Evolutionary conservation across 2,329 filamentous ascomycete genomes (phyloP).

Genomic region (Apiospora pterosperma): DNA sequence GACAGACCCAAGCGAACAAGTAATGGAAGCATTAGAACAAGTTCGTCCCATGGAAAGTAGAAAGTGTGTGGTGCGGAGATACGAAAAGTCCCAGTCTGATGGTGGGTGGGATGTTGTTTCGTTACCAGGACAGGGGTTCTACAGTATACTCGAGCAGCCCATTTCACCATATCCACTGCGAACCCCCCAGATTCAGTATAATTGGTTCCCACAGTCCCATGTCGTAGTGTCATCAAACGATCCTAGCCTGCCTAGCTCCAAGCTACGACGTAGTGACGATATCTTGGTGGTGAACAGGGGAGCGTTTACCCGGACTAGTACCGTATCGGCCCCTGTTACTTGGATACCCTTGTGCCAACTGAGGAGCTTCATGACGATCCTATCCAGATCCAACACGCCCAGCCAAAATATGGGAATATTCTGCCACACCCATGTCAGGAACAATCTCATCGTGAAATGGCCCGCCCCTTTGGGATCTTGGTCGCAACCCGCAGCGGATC

Average conservation of each 20-base stretch:
- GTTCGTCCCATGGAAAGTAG: neutral
- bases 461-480: neutral
- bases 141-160: neutral
- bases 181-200: neutral
- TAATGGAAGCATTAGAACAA: neutral
- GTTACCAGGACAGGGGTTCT: neutral
- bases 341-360: neutral
- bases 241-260: neutral
- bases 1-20: neutral
- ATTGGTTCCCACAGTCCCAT: neutral
- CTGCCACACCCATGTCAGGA: neutral
- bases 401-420: neutral
- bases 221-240: neutral
- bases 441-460: conserved; percentile 1
- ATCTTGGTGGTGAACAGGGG: neutral
- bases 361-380: neutral
- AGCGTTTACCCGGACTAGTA: too few species aligned
- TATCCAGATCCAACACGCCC: neutral
- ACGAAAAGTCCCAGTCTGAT: neutral
- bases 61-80: neutral
- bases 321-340: neutral
- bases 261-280: neutral
- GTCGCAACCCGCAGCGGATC: neutral
- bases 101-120: neutral
- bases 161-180: neutral